Evolutionary conservation across 495 filamentous ascomycete genomes (phyloP).

Genomic region (Halenospora varia): DNA sequence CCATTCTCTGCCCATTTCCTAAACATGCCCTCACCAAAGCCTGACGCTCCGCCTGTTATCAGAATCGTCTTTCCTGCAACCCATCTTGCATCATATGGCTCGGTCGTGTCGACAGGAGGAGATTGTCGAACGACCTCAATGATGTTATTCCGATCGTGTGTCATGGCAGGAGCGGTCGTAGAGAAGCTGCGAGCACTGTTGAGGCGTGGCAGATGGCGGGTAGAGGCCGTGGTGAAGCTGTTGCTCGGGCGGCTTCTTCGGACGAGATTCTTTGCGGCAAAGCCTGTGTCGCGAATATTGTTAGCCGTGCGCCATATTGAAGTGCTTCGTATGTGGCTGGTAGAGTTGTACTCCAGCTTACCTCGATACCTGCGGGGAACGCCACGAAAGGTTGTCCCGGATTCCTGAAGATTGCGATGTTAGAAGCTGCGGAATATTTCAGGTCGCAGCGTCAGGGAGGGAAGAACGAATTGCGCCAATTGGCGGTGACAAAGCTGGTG

Average conservation of each 20-base stretch:
- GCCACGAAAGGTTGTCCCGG: not conserved
- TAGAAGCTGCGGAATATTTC: not conserved
- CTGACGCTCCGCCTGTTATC: constrained; percentile 49
- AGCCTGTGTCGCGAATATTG: not conserved
- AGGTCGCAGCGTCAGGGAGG: too few relatives aligned
- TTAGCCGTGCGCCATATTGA: not conserved
- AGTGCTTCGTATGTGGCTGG: too few relatives aligned
- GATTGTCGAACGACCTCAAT: constrained; percentile 24
- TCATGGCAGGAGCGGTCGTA: not conserved
- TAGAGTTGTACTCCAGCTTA: too few relatives aligned
- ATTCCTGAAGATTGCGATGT: not conserved
- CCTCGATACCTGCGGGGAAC: not conserved
- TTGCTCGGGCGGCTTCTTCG: not conserved
- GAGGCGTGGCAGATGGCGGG: not conserved
- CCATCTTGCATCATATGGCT: constrained; percentile 33
- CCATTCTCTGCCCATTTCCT: constrained; percentile 35
- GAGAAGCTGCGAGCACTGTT: not conserved
- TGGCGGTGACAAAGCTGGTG: not conserved
- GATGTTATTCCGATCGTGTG: constrained; percentile 14
- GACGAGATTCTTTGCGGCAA: not conserved
- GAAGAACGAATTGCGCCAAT: not conserved
- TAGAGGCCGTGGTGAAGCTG: not conserved
- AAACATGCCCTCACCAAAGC: constrained; percentile 41
- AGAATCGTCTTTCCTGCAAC: constrained; percentile 39
- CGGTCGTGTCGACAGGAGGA: constrained; percentile 30